Conservation (phyloP, 2,329 filamentous ascomycete genomes). For the Thelonectria blattea region DNA sequence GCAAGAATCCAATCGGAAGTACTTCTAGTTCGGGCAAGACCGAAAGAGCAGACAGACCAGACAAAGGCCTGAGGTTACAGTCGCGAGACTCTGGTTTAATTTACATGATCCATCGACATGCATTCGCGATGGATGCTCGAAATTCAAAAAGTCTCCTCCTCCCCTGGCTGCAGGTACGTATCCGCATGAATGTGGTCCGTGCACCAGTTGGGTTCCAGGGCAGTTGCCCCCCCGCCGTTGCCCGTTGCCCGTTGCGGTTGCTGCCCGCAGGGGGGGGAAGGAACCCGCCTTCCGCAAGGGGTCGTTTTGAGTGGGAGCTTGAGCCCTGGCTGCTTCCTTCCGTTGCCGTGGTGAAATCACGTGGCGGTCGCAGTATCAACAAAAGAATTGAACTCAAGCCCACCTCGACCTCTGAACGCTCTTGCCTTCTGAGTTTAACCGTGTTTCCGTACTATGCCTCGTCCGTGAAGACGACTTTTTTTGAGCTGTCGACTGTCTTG, state of each 20-base stretch:
- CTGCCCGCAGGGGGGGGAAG: background rate
- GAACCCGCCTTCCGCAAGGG: too few relatives aligned
- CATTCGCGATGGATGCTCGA: constrained; percentile 7
- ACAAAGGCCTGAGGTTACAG: background rate
- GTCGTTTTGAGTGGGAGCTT: too few relatives aligned
- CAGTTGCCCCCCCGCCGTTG: too few relatives aligned
- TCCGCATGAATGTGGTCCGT: background rate
- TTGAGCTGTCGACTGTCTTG: background rate
- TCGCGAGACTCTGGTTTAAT: constrained; percentile 8
- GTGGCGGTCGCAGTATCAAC: constrained; percentile 36
- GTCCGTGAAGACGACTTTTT: background rate
- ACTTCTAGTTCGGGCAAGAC: too few relatives aligned
- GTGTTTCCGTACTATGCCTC: constrained; percentile 1
- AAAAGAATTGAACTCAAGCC: constrained; percentile 25
- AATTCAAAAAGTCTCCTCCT: too few relatives aligned
- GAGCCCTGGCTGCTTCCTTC: constrained; percentile 4
- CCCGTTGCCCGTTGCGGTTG: constrained; percentile 16
- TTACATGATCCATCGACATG: constrained; percentile 6
- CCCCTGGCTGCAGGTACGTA: too few relatives aligned
- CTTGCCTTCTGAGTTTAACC: background rate
- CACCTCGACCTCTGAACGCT: constrained; percentile 4
- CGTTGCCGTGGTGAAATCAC: constrained; percentile 46
- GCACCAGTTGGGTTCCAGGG: too few relatives aligned
- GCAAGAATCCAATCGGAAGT: too few relatives aligned
- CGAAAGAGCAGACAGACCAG: too few relatives aligned